These are phyloP conservation scores for Blastocystis sp. DNA, from an alignment of 352 stramenopile species.

Conservation along the genomic window DNA sequence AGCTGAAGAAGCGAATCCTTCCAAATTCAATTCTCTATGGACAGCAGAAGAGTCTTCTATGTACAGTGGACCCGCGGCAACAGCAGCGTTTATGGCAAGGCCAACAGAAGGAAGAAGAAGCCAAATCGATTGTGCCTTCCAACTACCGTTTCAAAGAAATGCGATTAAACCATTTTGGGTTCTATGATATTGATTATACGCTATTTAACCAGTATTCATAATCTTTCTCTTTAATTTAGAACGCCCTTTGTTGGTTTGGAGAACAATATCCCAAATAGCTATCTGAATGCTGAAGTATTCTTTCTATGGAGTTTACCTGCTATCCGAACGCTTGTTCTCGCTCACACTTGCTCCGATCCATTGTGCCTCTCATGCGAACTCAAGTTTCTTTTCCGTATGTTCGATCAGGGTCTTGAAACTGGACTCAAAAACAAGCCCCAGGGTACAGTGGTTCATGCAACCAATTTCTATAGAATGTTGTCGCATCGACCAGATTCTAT, in stretches of 20 bases:
- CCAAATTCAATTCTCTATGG: constrained; percentile 35
- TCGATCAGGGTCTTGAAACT: constrained; percentile 68
- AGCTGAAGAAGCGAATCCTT: constrained; percentile 21
- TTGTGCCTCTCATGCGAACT: constrained; percentile 72
- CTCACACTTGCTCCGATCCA: neutral
- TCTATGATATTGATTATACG: constrained; percentile 47
- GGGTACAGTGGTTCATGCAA: constrained; percentile 70
- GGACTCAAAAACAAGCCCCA: neutral
- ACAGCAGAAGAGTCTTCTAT: neutral
- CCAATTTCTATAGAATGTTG: constrained; percentile 76
- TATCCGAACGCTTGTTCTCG: neutral
- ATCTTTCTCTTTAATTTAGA: neutral
- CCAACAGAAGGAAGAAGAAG: neutral
- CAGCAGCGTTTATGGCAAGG: neutral
- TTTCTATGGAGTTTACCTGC: constrained; percentile 33
- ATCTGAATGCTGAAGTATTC: constrained; percentile 24
- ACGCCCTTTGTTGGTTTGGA: constrained; percentile 63
- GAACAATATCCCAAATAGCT: constrained; percentile 65
- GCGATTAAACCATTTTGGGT: constrained; percentile 46
- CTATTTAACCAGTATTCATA: constrained; percentile 15
- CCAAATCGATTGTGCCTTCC: neutral
- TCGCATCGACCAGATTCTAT: constrained; percentile 74
- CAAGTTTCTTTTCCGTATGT: constrained; percentile 74
- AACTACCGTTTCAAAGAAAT: constrained; percentile 59
- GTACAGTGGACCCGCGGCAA: constrained; percentile 30